Conservation (phyloP, 2,329 filamentous ascomycete genomes). For the Aureobasidium sp. region DNA sequence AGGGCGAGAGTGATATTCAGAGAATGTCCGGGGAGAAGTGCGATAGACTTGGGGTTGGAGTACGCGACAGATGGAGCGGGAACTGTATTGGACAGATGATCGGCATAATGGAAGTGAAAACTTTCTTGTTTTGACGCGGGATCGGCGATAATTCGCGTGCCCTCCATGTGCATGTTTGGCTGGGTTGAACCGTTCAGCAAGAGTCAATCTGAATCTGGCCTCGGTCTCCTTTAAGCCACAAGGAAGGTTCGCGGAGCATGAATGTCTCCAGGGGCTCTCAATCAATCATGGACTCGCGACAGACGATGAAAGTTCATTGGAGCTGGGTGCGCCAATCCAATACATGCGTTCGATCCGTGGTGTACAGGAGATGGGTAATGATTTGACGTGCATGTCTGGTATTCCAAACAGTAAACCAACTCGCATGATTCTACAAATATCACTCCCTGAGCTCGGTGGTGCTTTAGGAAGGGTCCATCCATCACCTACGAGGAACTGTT, state of each 20-base stretch:
- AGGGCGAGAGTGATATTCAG: not conserved
- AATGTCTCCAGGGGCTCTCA: not conserved
- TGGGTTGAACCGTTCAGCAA: not conserved
- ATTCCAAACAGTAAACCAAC: no score
- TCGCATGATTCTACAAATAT: no score
- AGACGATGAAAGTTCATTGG: no score
- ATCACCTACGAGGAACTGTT: no score
- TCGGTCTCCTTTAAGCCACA: not conserved
- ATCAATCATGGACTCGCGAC: not conserved
- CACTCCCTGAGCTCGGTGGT: no score
- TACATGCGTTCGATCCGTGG: no score
- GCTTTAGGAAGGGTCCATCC: no score
- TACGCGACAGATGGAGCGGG: not conserved
- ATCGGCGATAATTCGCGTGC: slow-evolving; percentile 1
- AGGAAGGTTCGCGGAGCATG: not conserved
- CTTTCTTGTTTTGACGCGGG: not conserved
- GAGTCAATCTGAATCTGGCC: not conserved
- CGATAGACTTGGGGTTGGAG: not conserved
- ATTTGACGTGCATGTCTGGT: no score
- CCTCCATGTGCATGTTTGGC: not conserved
- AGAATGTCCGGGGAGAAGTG: not conserved
- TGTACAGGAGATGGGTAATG: no score
- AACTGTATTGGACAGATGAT: not conserved
- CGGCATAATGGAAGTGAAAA: not conserved
- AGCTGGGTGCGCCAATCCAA: no score